Evolutionary conservation across 2,329 filamentous ascomycete genomes (phyloP).

Genomic region (Colletotrichum sp.): DNA sequence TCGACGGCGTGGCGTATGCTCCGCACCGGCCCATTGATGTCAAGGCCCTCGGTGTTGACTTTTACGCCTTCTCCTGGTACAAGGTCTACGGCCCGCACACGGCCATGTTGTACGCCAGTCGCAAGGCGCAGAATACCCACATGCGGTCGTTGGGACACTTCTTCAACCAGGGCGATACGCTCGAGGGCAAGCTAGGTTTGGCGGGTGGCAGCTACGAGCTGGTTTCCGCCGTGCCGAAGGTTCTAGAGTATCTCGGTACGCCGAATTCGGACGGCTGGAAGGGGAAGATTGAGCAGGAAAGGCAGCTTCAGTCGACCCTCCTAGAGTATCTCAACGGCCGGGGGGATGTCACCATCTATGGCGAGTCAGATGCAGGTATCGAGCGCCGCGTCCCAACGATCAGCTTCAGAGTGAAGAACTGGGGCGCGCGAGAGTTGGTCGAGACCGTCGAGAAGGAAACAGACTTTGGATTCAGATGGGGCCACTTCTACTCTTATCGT

Average conservation of each 20-base stretch:
- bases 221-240: conserved; percentile 63
- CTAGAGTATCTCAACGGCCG: conserved; percentile 62
- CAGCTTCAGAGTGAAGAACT: conserved; percentile 67
- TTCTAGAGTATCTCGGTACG: conserved; percentile 65
- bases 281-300: conserved; percentile 63
- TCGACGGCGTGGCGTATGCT: conserved; percentile 79
- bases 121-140: conserved; percentile 52
- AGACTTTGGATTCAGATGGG: conserved; percentile 68
- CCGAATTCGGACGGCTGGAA: conserved; percentile 48
- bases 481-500: conserved; percentile 72
- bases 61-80: conserved; percentile 84
- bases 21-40: conserved; percentile 77
- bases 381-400: conserved; percentile 65
- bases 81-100: conserved; percentile 83
- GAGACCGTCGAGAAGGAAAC: conserved; percentile 64
- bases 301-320: conserved; percentile 60
- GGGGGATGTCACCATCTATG: conserved; percentile 61
- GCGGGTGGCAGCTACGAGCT: conserved; percentile 76
- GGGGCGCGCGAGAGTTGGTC: conserved; percentile 62
- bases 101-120: conserved; percentile 70
- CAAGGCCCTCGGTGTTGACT: conserved; percentile 70
- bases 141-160: conserved; percentile 66
- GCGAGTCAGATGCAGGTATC: conserved; percentile 53
- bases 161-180: conserved; percentile 65
- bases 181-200: conserved; percentile 72